Evolutionary conservation across 306 rosid species (phyloP).

Genomic region (Sesbania bispinosa): DNA sequence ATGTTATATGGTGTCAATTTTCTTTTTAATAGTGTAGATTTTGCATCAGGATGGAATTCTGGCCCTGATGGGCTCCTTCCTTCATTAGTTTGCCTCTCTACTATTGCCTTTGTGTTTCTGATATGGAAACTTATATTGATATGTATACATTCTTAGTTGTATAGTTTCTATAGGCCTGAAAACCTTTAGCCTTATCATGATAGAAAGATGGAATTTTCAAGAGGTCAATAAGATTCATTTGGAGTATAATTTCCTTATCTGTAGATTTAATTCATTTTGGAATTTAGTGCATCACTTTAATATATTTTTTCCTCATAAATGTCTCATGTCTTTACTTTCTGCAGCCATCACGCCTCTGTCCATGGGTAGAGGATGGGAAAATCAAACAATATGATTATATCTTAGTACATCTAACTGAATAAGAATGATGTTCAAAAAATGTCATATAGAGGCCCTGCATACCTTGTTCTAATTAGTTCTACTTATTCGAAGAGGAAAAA

Average conservation of each 20-base stretch:
- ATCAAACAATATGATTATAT: background rate
- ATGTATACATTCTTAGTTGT: background rate
- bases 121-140: background rate
- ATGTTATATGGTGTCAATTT: background rate
- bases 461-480: constrained; percentile 1
- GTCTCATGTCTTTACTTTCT: background rate
- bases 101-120: background rate
- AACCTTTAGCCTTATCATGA: background rate
- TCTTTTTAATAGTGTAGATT: background rate
- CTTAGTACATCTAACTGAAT: background rate
- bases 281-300: too few species aligned
- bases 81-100: background rate
- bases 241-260: constrained; percentile 1
- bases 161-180: background rate
- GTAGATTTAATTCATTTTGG: background rate
- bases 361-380: background rate
- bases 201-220: background rate
- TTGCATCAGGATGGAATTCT: background rate
- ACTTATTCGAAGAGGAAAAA: background rate
- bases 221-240: background rate
- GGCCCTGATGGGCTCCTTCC: background rate
- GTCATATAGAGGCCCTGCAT: background rate
- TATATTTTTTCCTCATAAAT: background rate
- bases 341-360: background rate
- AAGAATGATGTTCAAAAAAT: background rate